Conservation (phyloP, 352 stramenopile genomes). For the Phytophthora sp. region DNA sequence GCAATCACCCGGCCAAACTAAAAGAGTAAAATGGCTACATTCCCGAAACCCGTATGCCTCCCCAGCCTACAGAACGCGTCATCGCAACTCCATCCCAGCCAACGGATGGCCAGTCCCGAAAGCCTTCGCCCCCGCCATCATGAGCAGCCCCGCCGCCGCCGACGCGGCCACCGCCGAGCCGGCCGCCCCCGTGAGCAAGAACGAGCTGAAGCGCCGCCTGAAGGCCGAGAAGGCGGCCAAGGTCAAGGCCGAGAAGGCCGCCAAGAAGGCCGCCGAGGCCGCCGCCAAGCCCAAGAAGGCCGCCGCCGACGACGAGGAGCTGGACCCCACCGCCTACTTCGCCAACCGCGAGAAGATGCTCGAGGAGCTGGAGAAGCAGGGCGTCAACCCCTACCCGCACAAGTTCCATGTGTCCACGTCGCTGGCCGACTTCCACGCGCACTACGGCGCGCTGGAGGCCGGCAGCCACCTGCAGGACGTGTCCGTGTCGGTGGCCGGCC, state of each 20-base stretch:
- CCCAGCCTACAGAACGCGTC: too few relatives aligned
- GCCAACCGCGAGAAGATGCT: conserved; percentile 94
- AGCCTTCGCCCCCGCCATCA: background rate
- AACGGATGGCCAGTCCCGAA: too few relatives aligned
- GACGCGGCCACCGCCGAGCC: conserved; percentile 9
- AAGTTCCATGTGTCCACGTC: conserved; percentile 97
- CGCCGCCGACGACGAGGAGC: conserved; percentile 91
- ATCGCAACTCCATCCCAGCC: too few relatives aligned
- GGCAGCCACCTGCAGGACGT: conserved; percentile 85
- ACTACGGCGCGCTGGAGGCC: conserved; percentile 83
- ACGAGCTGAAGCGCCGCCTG: conserved; percentile 97
- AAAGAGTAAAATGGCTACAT: too few relatives aligned
- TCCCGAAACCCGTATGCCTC: too few relatives aligned
- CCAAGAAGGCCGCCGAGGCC: conserved; percentile 90
- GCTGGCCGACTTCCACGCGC: conserved; percentile 94
- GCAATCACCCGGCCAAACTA: too few relatives aligned
- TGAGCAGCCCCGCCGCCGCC: conserved; percentile 21
- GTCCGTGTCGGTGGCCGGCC: conserved; percentile 93
- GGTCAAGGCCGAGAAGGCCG: conserved; percentile 88
- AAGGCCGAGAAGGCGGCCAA: conserved; percentile 96
- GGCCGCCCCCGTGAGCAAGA: conserved; percentile 92
- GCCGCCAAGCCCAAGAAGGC: conserved; percentile 93
- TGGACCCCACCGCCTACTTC: conserved; percentile 98
- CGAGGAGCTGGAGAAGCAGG: conserved; percentile 90
- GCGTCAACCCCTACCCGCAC: conserved; percentile 97